Evolutionary conservation across 805 yeast species (phyloP), one percentile per base, ranked within the genome.

Genomic region (Yueomyces sp.): DNA sequence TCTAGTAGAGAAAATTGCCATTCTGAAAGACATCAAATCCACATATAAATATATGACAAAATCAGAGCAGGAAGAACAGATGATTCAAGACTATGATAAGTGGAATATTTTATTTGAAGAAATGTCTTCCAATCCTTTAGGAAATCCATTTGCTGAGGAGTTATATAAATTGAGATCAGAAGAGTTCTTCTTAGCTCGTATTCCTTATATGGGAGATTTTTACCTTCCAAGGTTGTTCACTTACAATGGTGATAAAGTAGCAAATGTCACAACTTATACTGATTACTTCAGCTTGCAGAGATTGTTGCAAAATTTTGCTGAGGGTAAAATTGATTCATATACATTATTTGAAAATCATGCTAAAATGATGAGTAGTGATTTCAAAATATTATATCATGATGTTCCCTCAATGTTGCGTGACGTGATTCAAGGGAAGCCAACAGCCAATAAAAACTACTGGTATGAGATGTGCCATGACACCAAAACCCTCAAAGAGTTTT

Each of bases 141-240:
- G 51, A 11, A 47, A 55, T 41, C 63, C 63, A 6, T 59, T 47
- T 39, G 50, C 45, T 5, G 57, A 56, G 36, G 60, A 56, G 29
- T 40, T 50, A 4, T 57, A 54, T 39, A 57, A 46, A 44, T 32
- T 59, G 30, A 55, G 64, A 41, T 46, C 52, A 28, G 52, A 53
- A 37, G 64, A 60, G 39, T 60, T 60, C 40, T 56, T 59, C 37
- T 44, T 60, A n/a, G 61, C 59, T 3, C 50, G 62, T 42, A 51
- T 60, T 1, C 56, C 58, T 1, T 48, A 54, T 9, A 49, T 59
- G 29, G 64, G 64, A 32, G 64, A 60, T 45, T 60, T 60, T 40
- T 59, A 57, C 42, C 34, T 60, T 11, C 63, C 64, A 37, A 46
- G 58, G 30, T 42, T 60, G 33, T 45, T 47, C 5, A 42, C 47